phyloP scores from a whole-genome alignment of 179 eudicot species.

The Gypsophila paniculata region DNA sequence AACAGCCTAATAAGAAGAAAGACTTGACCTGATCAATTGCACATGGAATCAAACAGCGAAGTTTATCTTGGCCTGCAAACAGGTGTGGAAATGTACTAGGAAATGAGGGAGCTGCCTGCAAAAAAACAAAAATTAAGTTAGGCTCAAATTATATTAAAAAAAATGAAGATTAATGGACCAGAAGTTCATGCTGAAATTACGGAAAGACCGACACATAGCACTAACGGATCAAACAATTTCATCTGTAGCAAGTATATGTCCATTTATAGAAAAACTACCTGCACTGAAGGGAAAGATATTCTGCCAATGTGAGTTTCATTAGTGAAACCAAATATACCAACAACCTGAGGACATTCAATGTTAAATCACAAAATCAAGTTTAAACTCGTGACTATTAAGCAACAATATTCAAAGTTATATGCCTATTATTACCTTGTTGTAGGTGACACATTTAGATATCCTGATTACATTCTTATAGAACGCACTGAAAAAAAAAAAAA shows the following conservation, averaged over 20 bases:
- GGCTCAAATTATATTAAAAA: neutral
- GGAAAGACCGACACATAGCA: neutral
- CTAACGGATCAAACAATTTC: neutral
- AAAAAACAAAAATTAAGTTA: neutral
- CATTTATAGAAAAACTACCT: conserved; percentile 40
- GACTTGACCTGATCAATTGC: conserved; percentile 93
- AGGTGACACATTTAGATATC: conserved; percentile 82
- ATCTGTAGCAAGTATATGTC: neutral
- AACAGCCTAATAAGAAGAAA: conserved; percentile 2
- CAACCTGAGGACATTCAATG: conserved; percentile 47
- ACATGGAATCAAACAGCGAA: conserved; percentile 94
- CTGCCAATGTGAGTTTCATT: conserved; percentile 93
- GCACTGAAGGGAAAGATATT: conserved; percentile 81
- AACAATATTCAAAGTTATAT: neutral
- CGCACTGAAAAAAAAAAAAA: conserved; percentile 43
- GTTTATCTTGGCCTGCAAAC: conserved; percentile 61
- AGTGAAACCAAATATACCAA: conserved; percentile 86
- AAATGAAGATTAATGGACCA: neutral
- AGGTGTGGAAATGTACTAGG: conserved; percentile 95
- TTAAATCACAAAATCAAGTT: conserved; percentile 3
- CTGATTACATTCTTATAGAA: conserved; percentile 83
- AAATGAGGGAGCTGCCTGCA: conserved; percentile 95
- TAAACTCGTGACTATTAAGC: neutral
- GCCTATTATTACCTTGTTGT: conserved; percentile 61
- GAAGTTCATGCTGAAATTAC: neutral